Conservation (phyloP, 805 yeast species). For the Metschnikowia continentalis region DNA sequence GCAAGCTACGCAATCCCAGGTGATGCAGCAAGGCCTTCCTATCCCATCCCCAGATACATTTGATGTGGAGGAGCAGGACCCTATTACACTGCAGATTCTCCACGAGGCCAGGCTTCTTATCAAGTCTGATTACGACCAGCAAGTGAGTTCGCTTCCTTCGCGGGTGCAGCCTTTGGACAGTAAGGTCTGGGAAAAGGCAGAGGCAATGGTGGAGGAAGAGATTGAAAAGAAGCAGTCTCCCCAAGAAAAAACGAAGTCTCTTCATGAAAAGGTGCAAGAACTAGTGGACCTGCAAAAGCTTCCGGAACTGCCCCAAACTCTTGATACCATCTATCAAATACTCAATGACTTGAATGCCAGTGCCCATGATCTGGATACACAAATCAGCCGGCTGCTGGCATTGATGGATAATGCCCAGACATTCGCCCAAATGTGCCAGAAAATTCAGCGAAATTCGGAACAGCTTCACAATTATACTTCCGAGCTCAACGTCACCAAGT, state of each 20-base stretch:
- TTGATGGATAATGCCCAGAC: conserved; percentile 4
- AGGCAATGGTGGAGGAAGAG: not conserved
- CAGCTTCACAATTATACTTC: conserved; percentile 13
- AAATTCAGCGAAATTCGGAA: conserved; percentile 1
- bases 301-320: conserved; percentile 14
- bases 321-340: conserved; percentile 15
- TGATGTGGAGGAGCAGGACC: not conserved
- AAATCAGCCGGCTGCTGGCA: conserved; percentile 3
- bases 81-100: conserved; percentile 19
- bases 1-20: conserved; percentile 34
- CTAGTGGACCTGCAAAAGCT: conserved; percentile 3
- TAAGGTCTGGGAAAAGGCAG: not conserved
- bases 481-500: conserved; percentile 12
- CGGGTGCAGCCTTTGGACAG: not conserved
- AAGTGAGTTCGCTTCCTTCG: conserved; percentile 7
- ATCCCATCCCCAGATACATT: conserved; percentile 32
- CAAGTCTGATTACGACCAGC: conserved; percentile 38
- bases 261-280: not conserved
- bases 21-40: conserved; percentile 41
- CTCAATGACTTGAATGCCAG: conserved; percentile 18
- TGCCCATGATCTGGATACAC: not conserved
- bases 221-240: not conserved
- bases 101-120: conserved; percentile 34
- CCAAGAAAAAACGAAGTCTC: not conserved
- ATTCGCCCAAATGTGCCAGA: not conserved